Percentiles rank a stretch among this genome's conserved stretches.
phyloP scores from a whole-genome alignment of 768 basidiomycete genomes.

The Xerocomellus intermedius region DNA sequence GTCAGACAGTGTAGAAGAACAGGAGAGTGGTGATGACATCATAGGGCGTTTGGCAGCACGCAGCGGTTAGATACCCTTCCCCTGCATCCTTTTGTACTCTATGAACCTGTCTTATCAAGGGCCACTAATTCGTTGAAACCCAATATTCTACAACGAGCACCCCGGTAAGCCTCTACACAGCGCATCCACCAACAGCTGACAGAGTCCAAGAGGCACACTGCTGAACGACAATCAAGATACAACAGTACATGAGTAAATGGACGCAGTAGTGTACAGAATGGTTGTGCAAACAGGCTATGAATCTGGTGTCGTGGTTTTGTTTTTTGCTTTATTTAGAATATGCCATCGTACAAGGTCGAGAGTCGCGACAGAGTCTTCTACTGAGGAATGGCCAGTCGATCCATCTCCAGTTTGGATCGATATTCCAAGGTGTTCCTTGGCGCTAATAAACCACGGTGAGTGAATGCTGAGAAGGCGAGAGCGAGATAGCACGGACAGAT shows the following conservation, averaged over 20 bases:
- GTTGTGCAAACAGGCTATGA: slow-evolving; percentile 7
- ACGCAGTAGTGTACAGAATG: not conserved
- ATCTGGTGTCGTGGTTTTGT: slow-evolving; percentile 15
- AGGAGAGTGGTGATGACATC: slow-evolving; percentile 80
- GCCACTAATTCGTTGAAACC: slow-evolving; percentile 28
- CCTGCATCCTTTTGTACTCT: not conserved
- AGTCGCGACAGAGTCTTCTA: slow-evolving; percentile 87
- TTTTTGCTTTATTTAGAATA: slow-evolving; percentile 58
- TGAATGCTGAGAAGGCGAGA: not conserved
- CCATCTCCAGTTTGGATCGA: slow-evolving; percentile 81
- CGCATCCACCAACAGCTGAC: not conserved
- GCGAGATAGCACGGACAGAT: slow-evolving; percentile 55
- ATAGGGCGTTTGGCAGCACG: slow-evolving; percentile 76
- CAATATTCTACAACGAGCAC: not conserved
- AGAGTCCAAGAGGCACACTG: not conserved
- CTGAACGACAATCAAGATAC: not conserved
- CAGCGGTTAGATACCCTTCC: slow-evolving; percentile 50
- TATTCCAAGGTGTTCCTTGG: slow-evolving; percentile 76
- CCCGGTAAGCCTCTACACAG: not conserved
- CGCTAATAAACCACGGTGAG: slow-evolving; percentile 42
- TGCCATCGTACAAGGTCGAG: slow-evolving; percentile 87
- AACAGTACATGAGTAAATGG: not conserved
- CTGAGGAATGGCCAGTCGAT: slow-evolving; percentile 79
- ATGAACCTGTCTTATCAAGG: slow-evolving; percentile 24
- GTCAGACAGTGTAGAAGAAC: slow-evolving; percentile 80